A percentile compares a stretch with the other conserved stretches of the same genome.
Conservation (phyloP, 139 green algal species). For the Desmodesmus armatus region DNA sequence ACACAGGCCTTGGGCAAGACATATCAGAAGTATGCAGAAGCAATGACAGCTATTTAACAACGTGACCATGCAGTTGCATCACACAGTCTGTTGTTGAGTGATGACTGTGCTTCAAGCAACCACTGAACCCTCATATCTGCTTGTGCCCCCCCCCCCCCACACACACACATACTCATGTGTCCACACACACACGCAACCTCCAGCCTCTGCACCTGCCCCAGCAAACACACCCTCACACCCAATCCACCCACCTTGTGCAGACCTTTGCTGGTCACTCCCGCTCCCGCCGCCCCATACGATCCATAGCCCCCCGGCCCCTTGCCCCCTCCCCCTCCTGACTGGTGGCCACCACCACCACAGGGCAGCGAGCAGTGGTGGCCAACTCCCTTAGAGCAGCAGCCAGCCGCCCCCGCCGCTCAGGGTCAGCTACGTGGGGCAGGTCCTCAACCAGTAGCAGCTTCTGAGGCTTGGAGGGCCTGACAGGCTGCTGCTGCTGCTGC, state of each 20-base stretch:
- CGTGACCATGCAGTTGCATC: neutral
- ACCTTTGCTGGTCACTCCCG: constrained; percentile 47
- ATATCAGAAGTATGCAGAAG: no score
- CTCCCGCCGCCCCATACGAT: constrained; percentile 28
- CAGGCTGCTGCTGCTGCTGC: constrained; percentile 1
- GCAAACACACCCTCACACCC: neutral
- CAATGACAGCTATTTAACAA: no score
- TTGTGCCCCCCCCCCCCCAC: no score
- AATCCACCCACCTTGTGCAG: constrained; percentile 67
- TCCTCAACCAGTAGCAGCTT: constrained; percentile 84
- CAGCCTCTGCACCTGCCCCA: neutral
- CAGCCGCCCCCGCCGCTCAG: constrained; percentile 62
- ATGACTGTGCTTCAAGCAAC: no score
- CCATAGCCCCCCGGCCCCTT: constrained; percentile 20
- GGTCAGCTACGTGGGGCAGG: constrained; percentile 67
- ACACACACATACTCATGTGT: no score
- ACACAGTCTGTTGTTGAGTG: neutral
- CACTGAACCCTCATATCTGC: no score
- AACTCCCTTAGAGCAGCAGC: constrained; percentile 60
- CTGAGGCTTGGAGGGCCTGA: neutral
- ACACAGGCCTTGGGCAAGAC: no score
- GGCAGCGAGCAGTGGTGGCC: constrained; percentile 51
- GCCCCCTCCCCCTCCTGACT: constrained; percentile 49
- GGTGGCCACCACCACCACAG: constrained; percentile 71
- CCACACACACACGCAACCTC: neutral